phyloP scores from a whole-genome alignment of 1,139 yeast genomes.

The Blastobotrys aristatus region DNA sequence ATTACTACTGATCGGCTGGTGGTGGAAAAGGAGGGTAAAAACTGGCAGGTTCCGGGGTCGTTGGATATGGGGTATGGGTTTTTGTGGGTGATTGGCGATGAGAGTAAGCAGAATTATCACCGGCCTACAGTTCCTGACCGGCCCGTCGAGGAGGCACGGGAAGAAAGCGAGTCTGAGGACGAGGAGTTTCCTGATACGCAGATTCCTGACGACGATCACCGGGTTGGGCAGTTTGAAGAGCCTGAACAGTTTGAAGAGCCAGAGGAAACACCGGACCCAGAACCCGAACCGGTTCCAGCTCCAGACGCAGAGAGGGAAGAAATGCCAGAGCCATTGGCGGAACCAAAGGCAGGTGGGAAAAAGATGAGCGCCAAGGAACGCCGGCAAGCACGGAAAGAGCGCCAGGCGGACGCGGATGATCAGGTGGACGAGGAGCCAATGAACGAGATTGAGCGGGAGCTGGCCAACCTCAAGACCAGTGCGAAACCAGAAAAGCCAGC shows the following conservation, averaged over 20 bases:
- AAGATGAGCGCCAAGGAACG: slow-evolving; percentile 17
- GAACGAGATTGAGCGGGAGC: slow-evolving; percentile 10
- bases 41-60: slow-evolving; percentile 72
- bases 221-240: background rate
- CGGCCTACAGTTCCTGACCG: slow-evolving; percentile 9
- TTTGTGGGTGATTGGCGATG: slow-evolving; percentile 64
- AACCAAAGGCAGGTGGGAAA: slow-evolving; percentile 7
- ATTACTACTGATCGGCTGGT: slow-evolving; percentile 62
- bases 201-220: slow-evolving; percentile 15
- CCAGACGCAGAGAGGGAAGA: background rate
- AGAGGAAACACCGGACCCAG: background rate
- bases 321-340: background rate
- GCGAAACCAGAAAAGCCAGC: slow-evolving; percentile 14
- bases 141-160: slow-evolving; percentile 2
- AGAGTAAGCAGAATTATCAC: slow-evolving; percentile 41
- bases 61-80: slow-evolving; percentile 88
- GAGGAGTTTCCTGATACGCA: slow-evolving; percentile 27
- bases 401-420: slow-evolving; percentile 18
- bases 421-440: slow-evolving; percentile 17
- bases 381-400: slow-evolving; percentile 16
- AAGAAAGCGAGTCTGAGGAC: slow-evolving; percentile 23
- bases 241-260: slow-evolving; percentile 1
- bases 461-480: slow-evolving; percentile 19
- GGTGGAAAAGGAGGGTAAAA: slow-evolving; percentile 50
- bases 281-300: background rate